These are phyloP conservation scores for Ceratorhiza oryzae-sativae DNA, from an alignment of 1,284 basidiomycete genomes.

Conservation along the genomic window DNA sequence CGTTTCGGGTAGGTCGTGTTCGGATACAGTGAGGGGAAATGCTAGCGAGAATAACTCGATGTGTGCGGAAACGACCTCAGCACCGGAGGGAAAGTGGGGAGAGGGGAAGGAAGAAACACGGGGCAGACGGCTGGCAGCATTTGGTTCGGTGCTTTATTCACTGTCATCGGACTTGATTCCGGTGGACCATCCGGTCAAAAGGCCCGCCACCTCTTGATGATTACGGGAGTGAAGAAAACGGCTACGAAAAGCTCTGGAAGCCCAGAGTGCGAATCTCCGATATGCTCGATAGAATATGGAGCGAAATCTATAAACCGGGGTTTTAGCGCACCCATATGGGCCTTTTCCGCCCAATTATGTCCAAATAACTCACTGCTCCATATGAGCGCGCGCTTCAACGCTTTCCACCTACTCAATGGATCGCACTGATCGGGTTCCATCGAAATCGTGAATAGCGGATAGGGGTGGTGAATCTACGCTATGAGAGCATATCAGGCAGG, in stretches of 20 bases:
- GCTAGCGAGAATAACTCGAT: slow-evolving; percentile 3
- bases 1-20: slow-evolving; percentile 32
- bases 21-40: slow-evolving; percentile 28
- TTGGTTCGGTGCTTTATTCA: slow-evolving; percentile 36
- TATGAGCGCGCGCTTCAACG: slow-evolving; percentile 12
- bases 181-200: slow-evolving; percentile 25
- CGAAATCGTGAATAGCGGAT: slow-evolving; percentile 37
- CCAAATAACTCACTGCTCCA: slow-evolving; percentile 7
- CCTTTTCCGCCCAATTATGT: background rate
- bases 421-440: slow-evolving; percentile 25
- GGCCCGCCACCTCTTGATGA: slow-evolving; percentile 7
- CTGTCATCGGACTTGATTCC: slow-evolving; percentile 38
- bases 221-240: background rate
- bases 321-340: background rate
- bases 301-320: background rate
- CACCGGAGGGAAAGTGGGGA: slow-evolving; percentile 15
- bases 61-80: slow-evolving; percentile 32
- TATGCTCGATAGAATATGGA: slow-evolving; percentile 1
- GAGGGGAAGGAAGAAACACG: slow-evolving; percentile 33
- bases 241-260: slow-evolving; percentile 17
- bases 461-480: slow-evolving; percentile 26
- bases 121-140: slow-evolving; percentile 32
- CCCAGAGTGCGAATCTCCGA: slow-evolving; percentile 1
- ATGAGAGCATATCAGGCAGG: slow-evolving; percentile 14
- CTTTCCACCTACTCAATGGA: slow-evolving; percentile 2